Conservation (phyloP, 371 early-diverging fungal genomes). For the Quaeritorhiza haematococci region DNA sequence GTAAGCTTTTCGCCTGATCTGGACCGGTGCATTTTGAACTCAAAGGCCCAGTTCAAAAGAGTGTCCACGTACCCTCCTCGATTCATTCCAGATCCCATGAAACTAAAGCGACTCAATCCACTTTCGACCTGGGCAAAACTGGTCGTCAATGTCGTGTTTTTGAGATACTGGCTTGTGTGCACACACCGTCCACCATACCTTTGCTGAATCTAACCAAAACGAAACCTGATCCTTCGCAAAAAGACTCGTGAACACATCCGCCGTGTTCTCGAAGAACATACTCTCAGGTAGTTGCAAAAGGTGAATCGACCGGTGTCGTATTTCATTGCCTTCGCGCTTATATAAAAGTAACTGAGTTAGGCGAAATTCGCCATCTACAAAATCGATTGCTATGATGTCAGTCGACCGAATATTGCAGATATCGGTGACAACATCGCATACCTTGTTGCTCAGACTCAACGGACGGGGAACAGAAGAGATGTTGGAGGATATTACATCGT, state of each 20-base stretch:
- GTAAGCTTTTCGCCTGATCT: too few relatives aligned
- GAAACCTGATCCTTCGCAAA: slow-evolving; percentile 28
- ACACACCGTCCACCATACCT: too few relatives aligned
- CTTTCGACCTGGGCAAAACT: slow-evolving; percentile 26
- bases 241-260: slow-evolving; percentile 27
- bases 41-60: too few relatives aligned
- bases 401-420: too few relatives aligned
- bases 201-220: slow-evolving; percentile 69
- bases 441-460: too few relatives aligned
- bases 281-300: neutral
- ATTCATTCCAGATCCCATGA: slow-evolving; percentile 44
- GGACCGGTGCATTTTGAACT: too few relatives aligned
- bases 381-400: slow-evolving; percentile 1
- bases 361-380: neutral
- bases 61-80: too few relatives aligned
- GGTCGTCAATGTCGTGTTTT: too few relatives aligned
- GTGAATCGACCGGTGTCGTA: neutral
- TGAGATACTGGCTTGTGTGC: too few relatives aligned
- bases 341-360: neutral
- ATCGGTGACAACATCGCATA: too few relatives aligned
- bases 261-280: slow-evolving; percentile 12
- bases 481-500: too few relatives aligned
- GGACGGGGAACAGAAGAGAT: too few relatives aligned
- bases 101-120: slow-evolving; percentile 35
- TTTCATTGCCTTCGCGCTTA: neutral